Evolutionary conservation across 179 eudicot genomes (phyloP).

Genomic region (Silene vulgaris): DNA sequence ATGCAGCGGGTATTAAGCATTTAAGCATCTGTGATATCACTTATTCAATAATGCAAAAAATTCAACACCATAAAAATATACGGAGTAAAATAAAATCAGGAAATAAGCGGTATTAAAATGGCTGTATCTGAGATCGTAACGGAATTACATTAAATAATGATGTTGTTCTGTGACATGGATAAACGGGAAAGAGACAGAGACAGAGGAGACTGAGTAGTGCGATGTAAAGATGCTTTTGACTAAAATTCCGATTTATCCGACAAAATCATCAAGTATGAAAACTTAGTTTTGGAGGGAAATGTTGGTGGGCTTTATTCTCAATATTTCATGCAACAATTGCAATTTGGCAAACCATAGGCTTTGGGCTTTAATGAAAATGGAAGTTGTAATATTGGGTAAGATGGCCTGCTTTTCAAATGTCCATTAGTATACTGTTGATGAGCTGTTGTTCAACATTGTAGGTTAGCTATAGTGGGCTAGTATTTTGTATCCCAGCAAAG

Average conservation of each 20-base stretch:
- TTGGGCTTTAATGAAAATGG: no score
- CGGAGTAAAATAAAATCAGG: background rate
- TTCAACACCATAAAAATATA: background rate
- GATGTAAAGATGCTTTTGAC: slow-evolving; percentile 12
- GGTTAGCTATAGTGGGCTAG: no score
- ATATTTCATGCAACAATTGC: no score
- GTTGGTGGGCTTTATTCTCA: background rate
- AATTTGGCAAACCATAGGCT: no score
- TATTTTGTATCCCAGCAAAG: no score
- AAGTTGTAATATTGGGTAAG: no score
- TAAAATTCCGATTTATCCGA: background rate
- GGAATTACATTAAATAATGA: background rate
- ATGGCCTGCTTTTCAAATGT: no score
- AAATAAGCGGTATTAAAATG: background rate
- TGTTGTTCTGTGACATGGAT: background rate
- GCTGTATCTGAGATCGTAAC: background rate
- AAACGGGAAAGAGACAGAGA: slow-evolving; percentile 10
- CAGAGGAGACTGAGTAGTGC: slow-evolving; percentile 8
- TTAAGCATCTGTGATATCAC: no score
- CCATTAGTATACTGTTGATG: no score
- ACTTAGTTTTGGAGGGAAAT: slow-evolving; percentile 4
- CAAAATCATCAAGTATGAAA: background rate
- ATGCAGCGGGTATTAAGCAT: no score
- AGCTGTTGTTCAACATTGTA: no score
- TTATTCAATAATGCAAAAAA: no score